Evolutionary conservation across 768 basidiomycete species (phyloP).

Genomic region (Tricholoma flavovirens): DNA sequence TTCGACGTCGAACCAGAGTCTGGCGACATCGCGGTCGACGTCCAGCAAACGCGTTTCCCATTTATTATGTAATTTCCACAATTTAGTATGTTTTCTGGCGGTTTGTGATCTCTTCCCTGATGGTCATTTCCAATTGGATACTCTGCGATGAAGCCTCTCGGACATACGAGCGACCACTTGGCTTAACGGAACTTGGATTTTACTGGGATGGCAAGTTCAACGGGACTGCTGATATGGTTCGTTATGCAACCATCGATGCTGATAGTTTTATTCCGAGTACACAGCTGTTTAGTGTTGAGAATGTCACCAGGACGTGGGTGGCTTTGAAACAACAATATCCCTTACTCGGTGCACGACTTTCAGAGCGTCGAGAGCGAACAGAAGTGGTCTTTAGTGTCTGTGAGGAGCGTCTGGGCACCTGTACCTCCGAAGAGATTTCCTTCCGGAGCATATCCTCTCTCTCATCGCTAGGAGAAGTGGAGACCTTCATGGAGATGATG

Average conservation of each 20-base stretch:
- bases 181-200: slow-evolving; percentile 33
- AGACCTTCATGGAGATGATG: slow-evolving; percentile 20
- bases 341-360: slow-evolving; percentile 39
- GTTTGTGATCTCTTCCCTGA: too few species aligned
- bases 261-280: slow-evolving; percentile 2
- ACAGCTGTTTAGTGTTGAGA: slow-evolving; percentile 19
- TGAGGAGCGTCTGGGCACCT: slow-evolving; percentile 28
- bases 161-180: slow-evolving; percentile 34
- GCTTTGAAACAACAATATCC: slow-evolving; percentile 45
- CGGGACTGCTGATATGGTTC: slow-evolving; percentile 40
- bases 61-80: not conserved
- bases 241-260: slow-evolving; percentile 23
- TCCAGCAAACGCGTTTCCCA: not conserved
- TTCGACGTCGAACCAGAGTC: slow-evolving; percentile 17
- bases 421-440: slow-evolving; percentile 33
- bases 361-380: slow-evolving; percentile 21
- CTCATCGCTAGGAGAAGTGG: slow-evolving; percentile 29
- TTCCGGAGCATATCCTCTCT: slow-evolving; percentile 21
- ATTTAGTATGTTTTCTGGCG: not conserved
- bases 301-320: slow-evolving; percentile 39
- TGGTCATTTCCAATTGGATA: slow-evolving; percentile 1
- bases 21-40: slow-evolving; percentile 18
- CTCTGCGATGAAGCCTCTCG: not conserved
- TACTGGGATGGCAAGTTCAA: slow-evolving; percentile 37
- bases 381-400: slow-evolving; percentile 37